A percentile compares a stretch with the other conserved stretches of the same genome.
phyloP scores from a whole-genome alignment of 2,329 filamentous ascomycete genomes.

The Rhytidhysteron rufulum region DNA sequence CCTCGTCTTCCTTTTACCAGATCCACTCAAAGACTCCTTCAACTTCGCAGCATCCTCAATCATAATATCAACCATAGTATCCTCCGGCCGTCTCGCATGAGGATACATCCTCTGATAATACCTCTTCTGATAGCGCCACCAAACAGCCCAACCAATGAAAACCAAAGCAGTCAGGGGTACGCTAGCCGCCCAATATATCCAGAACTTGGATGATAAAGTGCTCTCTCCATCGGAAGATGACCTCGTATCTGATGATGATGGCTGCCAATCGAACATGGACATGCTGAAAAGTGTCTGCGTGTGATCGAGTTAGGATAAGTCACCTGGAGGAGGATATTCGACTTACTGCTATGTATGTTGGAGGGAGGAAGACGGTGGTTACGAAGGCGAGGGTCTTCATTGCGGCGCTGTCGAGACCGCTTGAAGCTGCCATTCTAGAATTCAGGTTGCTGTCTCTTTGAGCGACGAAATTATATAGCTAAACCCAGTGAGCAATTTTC shows the following conservation, averaged over 20 bases:
- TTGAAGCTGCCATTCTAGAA: conserved; percentile 5
- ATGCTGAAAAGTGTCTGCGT: neutral
- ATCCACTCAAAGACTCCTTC: too few species aligned
- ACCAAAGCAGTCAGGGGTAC: neutral
- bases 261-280: neutral
- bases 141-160: neutral
- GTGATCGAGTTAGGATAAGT: neutral
- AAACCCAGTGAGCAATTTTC: neutral
- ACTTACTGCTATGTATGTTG: conserved; percentile 33
- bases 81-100: too few species aligned
- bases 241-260: neutral
- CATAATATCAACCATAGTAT: too few species aligned
- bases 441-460: conserved; percentile 2
- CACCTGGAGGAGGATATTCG: neutral
- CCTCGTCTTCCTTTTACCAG: too few species aligned
- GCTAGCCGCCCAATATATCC: neutral
- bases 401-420: conserved; percentile 25
- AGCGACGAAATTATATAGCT: conserved; percentile 1
- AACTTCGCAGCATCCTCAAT: too few species aligned
- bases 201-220: neutral
- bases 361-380: conserved; percentile 39
- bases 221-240: neutral
- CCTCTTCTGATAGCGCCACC: neutral
- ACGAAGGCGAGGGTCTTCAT: conserved; percentile 39
- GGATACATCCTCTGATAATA: too few species aligned